A percentile compares a stretch with the other conserved stretches of the same genome.
phyloP scores from a whole-genome alignment of 1,139 yeast species.

The Lodderomyces jiufengensis region DNA sequence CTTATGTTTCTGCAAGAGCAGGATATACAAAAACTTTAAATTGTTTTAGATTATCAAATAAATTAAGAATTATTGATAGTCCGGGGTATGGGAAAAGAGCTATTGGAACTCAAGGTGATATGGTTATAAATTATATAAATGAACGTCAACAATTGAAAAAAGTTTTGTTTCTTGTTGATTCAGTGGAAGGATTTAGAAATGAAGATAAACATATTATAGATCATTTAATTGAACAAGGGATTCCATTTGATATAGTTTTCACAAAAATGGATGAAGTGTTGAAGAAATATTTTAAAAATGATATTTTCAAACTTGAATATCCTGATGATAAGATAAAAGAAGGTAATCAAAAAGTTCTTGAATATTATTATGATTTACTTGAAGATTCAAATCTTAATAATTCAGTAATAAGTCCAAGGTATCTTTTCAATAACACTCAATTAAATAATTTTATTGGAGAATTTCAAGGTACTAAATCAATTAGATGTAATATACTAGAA shows the following conservation, averaged over 20 bases:
- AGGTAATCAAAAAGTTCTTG: slow-evolving; percentile 24
- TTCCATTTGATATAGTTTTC: slow-evolving; percentile 69
- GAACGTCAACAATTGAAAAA: slow-evolving; percentile 51
- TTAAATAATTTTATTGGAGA: slow-evolving; percentile 19
- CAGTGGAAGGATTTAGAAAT: slow-evolving; percentile 51
- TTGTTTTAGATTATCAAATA: slow-evolving; percentile 63
- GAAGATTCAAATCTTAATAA: slow-evolving; percentile 19
- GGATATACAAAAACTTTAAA: slow-evolving; percentile 79
- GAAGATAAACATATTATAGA: slow-evolving; percentile 55
- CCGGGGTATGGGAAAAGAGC: slow-evolving; percentile 85
- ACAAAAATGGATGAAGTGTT: slow-evolving; percentile 67
- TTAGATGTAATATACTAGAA: slow-evolving; percentile 32
- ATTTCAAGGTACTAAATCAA: slow-evolving; percentile 35
- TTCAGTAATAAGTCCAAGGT: slow-evolving; percentile 27
- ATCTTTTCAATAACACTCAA: slow-evolving; percentile 34
- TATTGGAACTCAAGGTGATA: slow-evolving; percentile 59
- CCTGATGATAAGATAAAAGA: slow-evolving; percentile 13
- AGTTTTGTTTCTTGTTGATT: slow-evolving; percentile 61
- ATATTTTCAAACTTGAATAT: slow-evolving; percentile 5
- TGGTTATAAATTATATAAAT: slow-evolving; percentile 58
- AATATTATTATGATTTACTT: slow-evolving; percentile 18
- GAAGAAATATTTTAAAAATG: slow-evolving; percentile 16
- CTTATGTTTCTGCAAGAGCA: slow-evolving; percentile 56
- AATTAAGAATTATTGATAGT: slow-evolving; percentile 67
- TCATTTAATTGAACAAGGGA: slow-evolving; percentile 49